Percentiles rank a stretch among this genome's conserved stretches.
phyloP scores from a whole-genome alignment of 768 basidiomycete genomes.

The Trametes cinnabarina region DNA sequence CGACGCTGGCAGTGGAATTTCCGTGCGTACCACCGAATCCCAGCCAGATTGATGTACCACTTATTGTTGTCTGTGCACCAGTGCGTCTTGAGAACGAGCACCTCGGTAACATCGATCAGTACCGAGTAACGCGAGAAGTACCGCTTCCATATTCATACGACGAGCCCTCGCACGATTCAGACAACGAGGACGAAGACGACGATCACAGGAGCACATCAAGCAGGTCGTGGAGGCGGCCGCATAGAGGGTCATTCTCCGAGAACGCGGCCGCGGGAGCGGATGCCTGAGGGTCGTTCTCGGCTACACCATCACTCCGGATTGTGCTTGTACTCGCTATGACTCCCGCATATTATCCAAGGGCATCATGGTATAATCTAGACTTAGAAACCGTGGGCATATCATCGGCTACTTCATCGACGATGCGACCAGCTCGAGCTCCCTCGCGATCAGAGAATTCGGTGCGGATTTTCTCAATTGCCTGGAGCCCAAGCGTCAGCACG shows the following conservation, averaged over 20 bases:
- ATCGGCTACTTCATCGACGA: conserved; percentile 58
- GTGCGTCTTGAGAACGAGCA: conserved; percentile 90
- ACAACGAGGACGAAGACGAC: conserved; percentile 46
- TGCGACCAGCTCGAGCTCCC: conserved; percentile 66
- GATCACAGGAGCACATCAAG: conserved; percentile 17
- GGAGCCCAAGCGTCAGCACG: conserved; percentile 8
- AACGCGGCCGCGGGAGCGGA: neutral
- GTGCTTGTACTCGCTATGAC: neutral
- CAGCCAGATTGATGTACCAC: neutral
- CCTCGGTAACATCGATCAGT: conserved; percentile 89
- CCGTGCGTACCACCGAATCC: conserved; percentile 47
- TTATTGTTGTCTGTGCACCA: conserved; percentile 24
- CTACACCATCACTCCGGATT: neutral
- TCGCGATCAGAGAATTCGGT: conserved; percentile 76
- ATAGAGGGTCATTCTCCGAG: neutral
- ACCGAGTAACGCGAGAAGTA: conserved; percentile 82
- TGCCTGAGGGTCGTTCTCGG: neutral
- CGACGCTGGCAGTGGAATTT: conserved; percentile 92
- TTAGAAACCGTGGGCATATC: neutral
- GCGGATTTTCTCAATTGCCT: conserved; percentile 72
- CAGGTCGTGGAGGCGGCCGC: conserved; percentile 28
- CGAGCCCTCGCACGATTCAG: conserved; percentile 38
- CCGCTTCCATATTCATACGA: conserved; percentile 76
- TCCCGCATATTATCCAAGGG: neutral
- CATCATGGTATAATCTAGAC: conserved; percentile 4